Base-by-base conservation (phyloP, 1,139 yeast genomes). In the Suhomyces terraborum region DNA sequence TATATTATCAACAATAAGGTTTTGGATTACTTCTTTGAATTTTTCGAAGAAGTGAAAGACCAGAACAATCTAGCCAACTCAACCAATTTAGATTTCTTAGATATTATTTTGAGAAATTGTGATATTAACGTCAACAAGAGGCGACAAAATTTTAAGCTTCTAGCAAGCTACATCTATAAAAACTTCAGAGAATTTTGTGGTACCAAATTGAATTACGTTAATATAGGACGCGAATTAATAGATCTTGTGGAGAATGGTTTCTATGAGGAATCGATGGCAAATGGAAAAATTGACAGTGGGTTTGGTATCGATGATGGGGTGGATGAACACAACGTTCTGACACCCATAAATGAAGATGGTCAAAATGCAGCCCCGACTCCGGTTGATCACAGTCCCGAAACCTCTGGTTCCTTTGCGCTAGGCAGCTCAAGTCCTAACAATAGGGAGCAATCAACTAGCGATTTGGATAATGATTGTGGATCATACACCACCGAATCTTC, bases 21-120 rank as follows among this genome's bases (percentile, higher is more conserved):
- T 3, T 67, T 84, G 41, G 70, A 66, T 8, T 67, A 74, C 30
- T 69, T 82, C 28, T 74, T 86, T 48, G 59, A 60, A 1, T 66
- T 80, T 42, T 69, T 87, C 46, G 64, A 66, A 16, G 72, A 67
- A n/a, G 75, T 79, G 14, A 69, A 75, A 16, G 64, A 71, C 28
- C 64, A 66, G 33, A 81, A 84, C 55, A 85, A 82, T 54, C 66
- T 91, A 46, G 75, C 87, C 2, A 86, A 81, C 54, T 88, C 96
- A 0, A 75, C 94, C 3, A 78, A 94, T 50, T 68, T 89, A 40
- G 93, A 86, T 53, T 68, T 91, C 30, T 65, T 88, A 39, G 84
- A 80, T 49, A 61, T 74, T 3, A 61, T 87, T 2, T 56, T 75
- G 6, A 61, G 53, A 38, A 62, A 51, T 51, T 63, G 63, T 42